Percentiles rank a stretch among this genome's conserved stretches.
phyloP scores from a whole-genome alignment of 1,284 basidiomycete genomes.

The Ustilago hordei region DNA sequence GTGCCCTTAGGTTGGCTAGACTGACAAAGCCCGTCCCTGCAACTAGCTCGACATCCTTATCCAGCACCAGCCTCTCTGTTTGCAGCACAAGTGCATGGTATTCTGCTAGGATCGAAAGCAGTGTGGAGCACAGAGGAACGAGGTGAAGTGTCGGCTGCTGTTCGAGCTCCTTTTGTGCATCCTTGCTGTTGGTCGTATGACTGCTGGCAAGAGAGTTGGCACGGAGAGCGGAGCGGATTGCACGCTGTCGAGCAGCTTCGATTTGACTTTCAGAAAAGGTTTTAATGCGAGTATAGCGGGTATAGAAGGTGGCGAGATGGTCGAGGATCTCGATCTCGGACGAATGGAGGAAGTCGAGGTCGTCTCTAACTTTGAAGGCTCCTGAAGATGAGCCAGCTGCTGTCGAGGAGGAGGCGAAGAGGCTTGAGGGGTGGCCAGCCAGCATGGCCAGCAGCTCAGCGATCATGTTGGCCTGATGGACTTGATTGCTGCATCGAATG shows the following conservation, averaged over 20 bases:
- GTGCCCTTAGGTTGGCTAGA: slow-evolving; percentile 46
- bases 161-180: slow-evolving; percentile 27
- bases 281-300: slow-evolving; percentile 44
- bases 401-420: slow-evolving; percentile 45
- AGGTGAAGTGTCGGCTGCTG: slow-evolving; percentile 48
- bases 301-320: slow-evolving; percentile 42
- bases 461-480: slow-evolving; percentile 25
- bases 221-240: slow-evolving; percentile 39
- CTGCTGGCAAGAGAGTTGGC: slow-evolving; percentile 37
- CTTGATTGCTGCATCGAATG: background rate
- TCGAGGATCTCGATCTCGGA: slow-evolving; percentile 48
- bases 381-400: background rate
- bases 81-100: slow-evolving; percentile 47
- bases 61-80: slow-evolving; percentile 43
- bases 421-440: slow-evolving; percentile 51
- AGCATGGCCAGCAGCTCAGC: slow-evolving; percentile 52
- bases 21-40: slow-evolving; percentile 44
- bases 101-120: slow-evolving; percentile 40
- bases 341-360: slow-evolving; percentile 43
- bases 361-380: slow-evolving; percentile 35
- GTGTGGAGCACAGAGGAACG: slow-evolving; percentile 49
- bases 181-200: slow-evolving; percentile 13
- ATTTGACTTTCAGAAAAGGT: slow-evolving; percentile 41
- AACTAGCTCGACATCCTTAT: slow-evolving; percentile 37
- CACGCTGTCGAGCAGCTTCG: slow-evolving; percentile 39